phyloP scores from a whole-genome alignment of 2,329 filamentous ascomycete genomes.

The Monosporascus sp. region DNA sequence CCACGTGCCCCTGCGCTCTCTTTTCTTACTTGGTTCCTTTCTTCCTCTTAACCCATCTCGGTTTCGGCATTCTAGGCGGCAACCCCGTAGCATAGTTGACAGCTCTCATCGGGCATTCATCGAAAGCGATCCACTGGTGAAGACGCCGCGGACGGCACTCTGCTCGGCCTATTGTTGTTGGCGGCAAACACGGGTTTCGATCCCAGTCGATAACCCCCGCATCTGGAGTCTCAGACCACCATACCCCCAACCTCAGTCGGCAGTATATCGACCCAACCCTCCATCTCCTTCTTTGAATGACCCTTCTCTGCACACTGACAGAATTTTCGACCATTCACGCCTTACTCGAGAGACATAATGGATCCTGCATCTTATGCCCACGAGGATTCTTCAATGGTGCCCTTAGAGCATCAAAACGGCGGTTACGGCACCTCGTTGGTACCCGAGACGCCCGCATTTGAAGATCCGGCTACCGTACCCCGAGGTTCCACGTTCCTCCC shows the following conservation, averaged over 20 bases:
- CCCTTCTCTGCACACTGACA: background rate
- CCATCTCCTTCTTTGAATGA: background rate
- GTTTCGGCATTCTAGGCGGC: no score
- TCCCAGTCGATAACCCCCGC: background rate
- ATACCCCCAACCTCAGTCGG: background rate
- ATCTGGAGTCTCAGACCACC: background rate
- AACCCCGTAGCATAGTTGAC: no score
- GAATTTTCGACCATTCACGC: background rate
- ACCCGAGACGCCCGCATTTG: no score
- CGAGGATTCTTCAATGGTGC: background rate
- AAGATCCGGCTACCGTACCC: background rate
- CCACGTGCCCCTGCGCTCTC: background rate
- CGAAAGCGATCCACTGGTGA: background rate
- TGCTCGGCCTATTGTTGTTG: background rate
- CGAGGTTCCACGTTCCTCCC: background rate
- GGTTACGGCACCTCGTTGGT: no score
- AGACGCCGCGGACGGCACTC: background rate
- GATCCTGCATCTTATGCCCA: background rate
- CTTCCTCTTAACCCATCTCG: background rate
- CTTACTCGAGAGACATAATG: background rate
- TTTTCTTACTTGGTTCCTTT: background rate
- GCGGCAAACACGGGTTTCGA: background rate
- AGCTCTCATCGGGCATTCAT: background rate
- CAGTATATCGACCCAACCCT: background rate
- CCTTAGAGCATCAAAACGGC: no score